Percentiles rank a stretch among this genome's conserved stretches.
Conservation (phyloP, 75 land plant species). For the Adiantum capillusveneris region DNA sequence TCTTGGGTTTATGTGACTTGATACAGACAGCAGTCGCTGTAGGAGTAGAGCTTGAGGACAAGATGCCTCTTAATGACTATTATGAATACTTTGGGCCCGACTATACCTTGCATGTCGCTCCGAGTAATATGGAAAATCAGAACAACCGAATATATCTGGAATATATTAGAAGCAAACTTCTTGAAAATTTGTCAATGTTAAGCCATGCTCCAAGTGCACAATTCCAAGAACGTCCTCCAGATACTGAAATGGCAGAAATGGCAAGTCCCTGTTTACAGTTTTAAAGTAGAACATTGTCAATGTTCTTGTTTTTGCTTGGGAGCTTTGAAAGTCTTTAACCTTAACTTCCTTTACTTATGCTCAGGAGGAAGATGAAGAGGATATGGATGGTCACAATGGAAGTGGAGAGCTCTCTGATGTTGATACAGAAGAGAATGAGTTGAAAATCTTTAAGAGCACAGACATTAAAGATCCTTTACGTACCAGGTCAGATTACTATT, state of each 20-base stretch:
- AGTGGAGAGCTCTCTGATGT: conserved; percentile 50
- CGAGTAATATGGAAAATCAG: conserved; percentile 49
- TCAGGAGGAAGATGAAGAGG: conserved; percentile 58
- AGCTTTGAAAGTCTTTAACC: neutral
- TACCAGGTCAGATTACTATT: too few relatives aligned
- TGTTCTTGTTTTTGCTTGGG: conserved; percentile 21
- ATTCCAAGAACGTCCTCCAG: conserved; percentile 54
- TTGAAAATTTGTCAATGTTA: conserved; percentile 57
- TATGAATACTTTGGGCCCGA: conserved; percentile 70
- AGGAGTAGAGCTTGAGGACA: conserved; percentile 56
- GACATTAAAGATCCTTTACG: too few relatives aligned
- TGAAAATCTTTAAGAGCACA: too few relatives aligned
- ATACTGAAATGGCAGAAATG: conserved; percentile 36
- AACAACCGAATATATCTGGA: conserved; percentile 41
- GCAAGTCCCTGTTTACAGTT: neutral
- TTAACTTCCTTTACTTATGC: neutral
- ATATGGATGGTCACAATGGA: conserved; percentile 41
- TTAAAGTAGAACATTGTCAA: neutral
- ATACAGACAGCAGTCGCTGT: conserved; percentile 58
- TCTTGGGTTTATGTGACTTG: too few relatives aligned
- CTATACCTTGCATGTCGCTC: conserved; percentile 49
- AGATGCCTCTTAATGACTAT: conserved; percentile 57
- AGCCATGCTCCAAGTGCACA: conserved; percentile 68
- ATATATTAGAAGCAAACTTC: conserved; percentile 35
- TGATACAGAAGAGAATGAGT: conserved; percentile 42